Evolutionary conservation across 2,329 filamentous ascomycete species (phyloP).

Genomic region (Claviceps fusiformis): DNA sequence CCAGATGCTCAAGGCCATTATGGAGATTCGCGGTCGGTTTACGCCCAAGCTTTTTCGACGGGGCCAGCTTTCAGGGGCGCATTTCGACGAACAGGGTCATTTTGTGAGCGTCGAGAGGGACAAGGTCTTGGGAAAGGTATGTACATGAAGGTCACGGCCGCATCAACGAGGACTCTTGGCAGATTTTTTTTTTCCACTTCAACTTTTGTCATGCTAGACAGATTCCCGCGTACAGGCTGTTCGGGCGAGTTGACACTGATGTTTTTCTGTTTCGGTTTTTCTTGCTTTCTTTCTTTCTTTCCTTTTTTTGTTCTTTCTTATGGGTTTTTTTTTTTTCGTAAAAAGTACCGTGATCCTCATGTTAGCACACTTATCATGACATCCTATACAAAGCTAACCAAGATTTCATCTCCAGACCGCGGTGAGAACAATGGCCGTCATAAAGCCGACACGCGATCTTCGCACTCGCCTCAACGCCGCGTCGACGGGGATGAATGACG

Average conservation of each 20-base stretch:
- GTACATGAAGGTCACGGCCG: no score
- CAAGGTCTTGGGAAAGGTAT: constrained; percentile 70
- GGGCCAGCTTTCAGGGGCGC: constrained; percentile 58
- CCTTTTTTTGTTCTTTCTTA: no score
- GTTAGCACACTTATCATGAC: neutral
- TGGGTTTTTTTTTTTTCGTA: neutral
- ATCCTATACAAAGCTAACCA: neutral
- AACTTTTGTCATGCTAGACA: no score
- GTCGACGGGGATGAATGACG: constrained; percentile 58
- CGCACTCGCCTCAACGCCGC: constrained; percentile 66
- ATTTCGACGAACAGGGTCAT: constrained; percentile 75
- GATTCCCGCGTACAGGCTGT: no score
- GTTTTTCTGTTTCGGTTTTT: constrained; percentile 9
- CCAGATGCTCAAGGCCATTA: constrained; percentile 92
- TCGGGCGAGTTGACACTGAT: no score
- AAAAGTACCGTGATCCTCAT: neutral
- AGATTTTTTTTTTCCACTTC: neutral
- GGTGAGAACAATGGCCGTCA: constrained; percentile 51
- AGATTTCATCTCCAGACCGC: constrained; percentile 36
- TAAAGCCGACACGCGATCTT: constrained; percentile 69
- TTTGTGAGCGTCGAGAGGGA: constrained; percentile 79
- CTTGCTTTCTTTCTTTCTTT: no score
- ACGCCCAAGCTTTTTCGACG: constrained; percentile 79
- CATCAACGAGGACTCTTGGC: no score
- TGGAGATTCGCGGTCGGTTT: constrained; percentile 89